Evolutionary conservation across 108 stramenopile species (phyloP).

Genomic region (Schizochytrium sp.): DNA sequence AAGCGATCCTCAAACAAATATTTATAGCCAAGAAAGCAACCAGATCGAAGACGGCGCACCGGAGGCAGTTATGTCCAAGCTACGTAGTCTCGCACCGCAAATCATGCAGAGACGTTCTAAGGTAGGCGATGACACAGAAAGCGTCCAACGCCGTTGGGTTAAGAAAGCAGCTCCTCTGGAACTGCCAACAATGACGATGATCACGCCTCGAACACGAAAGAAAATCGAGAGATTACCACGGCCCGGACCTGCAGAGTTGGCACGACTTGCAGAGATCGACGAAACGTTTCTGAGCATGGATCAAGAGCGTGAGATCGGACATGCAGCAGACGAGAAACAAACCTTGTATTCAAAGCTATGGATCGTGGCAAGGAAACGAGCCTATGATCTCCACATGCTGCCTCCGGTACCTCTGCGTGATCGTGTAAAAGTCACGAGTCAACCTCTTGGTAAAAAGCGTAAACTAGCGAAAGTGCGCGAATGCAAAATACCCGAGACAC

Average conservation of each 20-base stretch:
- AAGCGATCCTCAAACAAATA: no score
- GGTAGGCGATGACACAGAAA: neutral
- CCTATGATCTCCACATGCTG: no score
- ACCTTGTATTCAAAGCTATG: neutral
- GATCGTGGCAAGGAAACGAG: neutral
- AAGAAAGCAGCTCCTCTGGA: neutral
- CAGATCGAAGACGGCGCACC: neutral
- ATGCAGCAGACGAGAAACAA: neutral
- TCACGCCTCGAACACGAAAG: neutral
- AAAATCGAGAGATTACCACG: neutral
- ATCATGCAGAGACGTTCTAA: neutral
- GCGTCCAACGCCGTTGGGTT: neutral
- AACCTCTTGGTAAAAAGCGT: no score
- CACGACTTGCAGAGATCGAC: neutral
- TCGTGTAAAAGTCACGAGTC: no score
- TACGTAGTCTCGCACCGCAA: neutral
- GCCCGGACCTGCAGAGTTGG: neutral
- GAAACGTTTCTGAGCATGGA: neutral
- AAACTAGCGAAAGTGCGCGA: no score
- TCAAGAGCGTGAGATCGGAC: neutral
- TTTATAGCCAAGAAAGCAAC: no score
- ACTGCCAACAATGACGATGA: neutral
- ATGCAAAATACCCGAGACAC: no score
- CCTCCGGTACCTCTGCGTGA: no score
- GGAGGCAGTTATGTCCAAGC: neutral